Evolutionary conservation across 805 yeast genomes (phyloP).

Genomic region (Isabelozyma pseudorhagii): DNA sequence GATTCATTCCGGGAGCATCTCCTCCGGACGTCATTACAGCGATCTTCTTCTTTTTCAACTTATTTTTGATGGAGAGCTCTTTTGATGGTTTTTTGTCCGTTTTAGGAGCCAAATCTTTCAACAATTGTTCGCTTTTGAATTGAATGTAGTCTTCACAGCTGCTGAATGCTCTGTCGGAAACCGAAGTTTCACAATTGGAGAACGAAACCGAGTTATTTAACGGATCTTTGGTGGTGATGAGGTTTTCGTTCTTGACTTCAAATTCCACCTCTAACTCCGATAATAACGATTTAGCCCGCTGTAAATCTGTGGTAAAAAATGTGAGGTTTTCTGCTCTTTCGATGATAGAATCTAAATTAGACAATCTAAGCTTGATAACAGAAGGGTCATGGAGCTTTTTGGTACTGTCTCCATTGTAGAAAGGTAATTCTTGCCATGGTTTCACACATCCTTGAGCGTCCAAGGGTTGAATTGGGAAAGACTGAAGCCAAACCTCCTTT

Average conservation of each 20-base stretch:
- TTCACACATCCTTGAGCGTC: constrained; percentile 30
- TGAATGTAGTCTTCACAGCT: constrained; percentile 28
- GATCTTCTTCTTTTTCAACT: constrained; percentile 42
- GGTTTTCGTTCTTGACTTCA: constrained; percentile 6
- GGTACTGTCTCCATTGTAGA: constrained; percentile 36
- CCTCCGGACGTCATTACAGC: constrained; percentile 84
- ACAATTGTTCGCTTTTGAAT: constrained; percentile 17
- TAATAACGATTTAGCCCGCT: constrained; percentile 16
- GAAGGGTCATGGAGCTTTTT: constrained; percentile 24
- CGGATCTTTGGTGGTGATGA: constrained; percentile 26
- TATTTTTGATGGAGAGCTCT: constrained; percentile 2
- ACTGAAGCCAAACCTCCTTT: constrained; percentile 70
- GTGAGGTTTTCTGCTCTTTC: constrained; percentile 14
- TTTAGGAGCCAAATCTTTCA: constrained; percentile 8
- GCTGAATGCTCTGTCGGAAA: constrained; percentile 14
- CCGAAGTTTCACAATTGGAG: constrained; percentile 18
- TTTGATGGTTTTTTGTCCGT: not conserved
- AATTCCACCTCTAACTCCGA: constrained; percentile 2
- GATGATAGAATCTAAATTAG: constrained; percentile 9
- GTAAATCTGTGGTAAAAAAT: constrained; percentile 31
- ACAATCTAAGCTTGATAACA: constrained; percentile 33
- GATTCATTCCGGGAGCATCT: constrained; percentile 81
- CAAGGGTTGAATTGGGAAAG: constrained; percentile 50
- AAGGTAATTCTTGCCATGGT: constrained; percentile 41
- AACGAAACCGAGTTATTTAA: constrained; percentile 30